Evolutionary conservation across 495 filamentous ascomycete species (phyloP).

Genomic region (Podospora pseudopauciseta): DNA sequence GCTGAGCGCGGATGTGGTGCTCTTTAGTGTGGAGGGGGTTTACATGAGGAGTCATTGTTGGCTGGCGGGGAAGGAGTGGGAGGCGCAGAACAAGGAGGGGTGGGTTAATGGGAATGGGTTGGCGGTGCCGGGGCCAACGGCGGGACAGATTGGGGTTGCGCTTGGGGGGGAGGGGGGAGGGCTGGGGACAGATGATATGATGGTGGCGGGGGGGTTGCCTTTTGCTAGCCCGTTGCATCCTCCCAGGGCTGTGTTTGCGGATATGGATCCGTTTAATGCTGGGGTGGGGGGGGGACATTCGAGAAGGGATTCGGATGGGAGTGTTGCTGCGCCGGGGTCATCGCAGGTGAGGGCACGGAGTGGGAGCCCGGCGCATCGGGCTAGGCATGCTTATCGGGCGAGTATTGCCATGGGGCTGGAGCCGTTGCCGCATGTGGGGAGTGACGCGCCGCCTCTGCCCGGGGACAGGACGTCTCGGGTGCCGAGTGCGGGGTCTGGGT

Average conservation of each 20-base stretch:
- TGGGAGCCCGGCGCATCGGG: slow-evolving; percentile 29
- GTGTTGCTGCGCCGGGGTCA: slow-evolving; percentile 21
- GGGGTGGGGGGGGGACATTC: neutral
- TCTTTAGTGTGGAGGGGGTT: slow-evolving; percentile 84
- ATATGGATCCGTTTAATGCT: slow-evolving; percentile 27
- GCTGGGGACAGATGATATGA: too few species aligned
- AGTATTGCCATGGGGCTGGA: slow-evolving; percentile 48
- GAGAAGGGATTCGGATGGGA: slow-evolving; percentile 4
- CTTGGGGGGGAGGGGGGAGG: neutral
- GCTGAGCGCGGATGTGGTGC: slow-evolving; percentile 76
- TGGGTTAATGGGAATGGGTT: neutral
- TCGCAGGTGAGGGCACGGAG: slow-evolving; percentile 34
- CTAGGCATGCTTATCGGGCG: slow-evolving; percentile 35
- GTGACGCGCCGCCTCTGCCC: neutral
- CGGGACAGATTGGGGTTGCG: neutral
- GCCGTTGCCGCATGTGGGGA: slow-evolving; percentile 28
- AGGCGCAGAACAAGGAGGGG: slow-evolving; percentile 12
- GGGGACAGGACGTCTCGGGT: slow-evolving; percentile 8
- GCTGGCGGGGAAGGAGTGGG: slow-evolving; percentile 75
- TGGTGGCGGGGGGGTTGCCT: neutral
- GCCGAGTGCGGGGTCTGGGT: slow-evolving; percentile 9
- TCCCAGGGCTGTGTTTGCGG: slow-evolving; percentile 24
- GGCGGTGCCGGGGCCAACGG: neutral
- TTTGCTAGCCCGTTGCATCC: slow-evolving; percentile 1
- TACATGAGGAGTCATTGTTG: slow-evolving; percentile 93